Conservation (phyloP, 805 yeast species). For the Metschnikowia hibisci region DNA sequence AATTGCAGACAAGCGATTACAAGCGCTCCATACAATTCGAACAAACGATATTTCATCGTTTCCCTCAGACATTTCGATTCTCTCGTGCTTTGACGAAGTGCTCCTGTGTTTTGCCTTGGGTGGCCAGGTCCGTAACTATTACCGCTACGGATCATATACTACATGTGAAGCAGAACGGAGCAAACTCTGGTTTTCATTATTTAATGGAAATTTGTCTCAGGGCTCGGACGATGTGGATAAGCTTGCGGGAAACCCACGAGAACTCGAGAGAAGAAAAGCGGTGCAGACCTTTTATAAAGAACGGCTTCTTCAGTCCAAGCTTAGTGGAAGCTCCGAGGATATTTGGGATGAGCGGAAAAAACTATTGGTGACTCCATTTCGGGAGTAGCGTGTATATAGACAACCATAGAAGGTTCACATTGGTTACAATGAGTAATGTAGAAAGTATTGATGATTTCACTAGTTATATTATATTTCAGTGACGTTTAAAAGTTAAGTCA, state of each 20-base stretch:
- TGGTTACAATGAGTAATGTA: no score
- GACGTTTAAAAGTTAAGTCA: no score
- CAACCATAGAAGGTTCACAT: neutral
- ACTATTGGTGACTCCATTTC: conserved; percentile 38
- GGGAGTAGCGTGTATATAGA: conserved; percentile 13
- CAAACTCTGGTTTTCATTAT: conserved; percentile 77
- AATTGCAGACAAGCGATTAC: conserved; percentile 13
- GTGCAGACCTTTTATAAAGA: conserved; percentile 71
- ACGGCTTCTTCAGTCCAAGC: conserved; percentile 55
- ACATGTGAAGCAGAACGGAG: conserved; percentile 66
- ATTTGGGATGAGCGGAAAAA: conserved; percentile 61
- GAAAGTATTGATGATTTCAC: no score
- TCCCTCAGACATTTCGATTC: conserved; percentile 36
- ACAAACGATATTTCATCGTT: conserved; percentile 20
- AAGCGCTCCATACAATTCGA: conserved; percentile 14
- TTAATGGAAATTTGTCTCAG: conserved; percentile 38
- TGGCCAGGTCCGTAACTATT: conserved; percentile 81
- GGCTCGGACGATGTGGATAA: conserved; percentile 29
- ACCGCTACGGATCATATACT: conserved; percentile 75
- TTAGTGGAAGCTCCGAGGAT: conserved; percentile 76
- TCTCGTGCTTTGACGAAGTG: conserved; percentile 83
- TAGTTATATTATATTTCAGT: no score
- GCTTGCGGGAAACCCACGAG: conserved; percentile 36
- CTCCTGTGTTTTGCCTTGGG: conserved; percentile 85
- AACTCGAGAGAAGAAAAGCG: conserved; percentile 44